Evolutionary conservation across 2,329 filamentous ascomycete species (phyloP), one percentile per base, ranked within the genome.

Genomic region (Gyromitra esculenta): DNA sequence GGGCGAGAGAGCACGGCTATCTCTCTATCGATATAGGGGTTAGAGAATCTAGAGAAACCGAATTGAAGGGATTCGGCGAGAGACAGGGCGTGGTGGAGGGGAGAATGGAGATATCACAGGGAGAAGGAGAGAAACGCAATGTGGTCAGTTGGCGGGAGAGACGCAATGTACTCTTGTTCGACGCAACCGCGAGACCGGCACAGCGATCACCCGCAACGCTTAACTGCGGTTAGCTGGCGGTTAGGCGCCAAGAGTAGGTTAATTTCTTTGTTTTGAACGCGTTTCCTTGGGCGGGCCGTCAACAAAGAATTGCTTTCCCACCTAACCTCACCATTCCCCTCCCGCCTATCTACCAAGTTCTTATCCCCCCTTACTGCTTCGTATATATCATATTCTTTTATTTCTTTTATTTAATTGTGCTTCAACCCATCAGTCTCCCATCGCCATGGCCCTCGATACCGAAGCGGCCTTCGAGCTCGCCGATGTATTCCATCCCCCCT

Each of bases 101-200:
- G 25, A 63, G 43, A 21, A 45, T 68, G 18, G n/a, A 37, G 35
- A 15, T 60, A 18, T 39, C 15, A 11, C 15, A 31, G 18, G n/a
- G 11, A 52, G 13, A n/a, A 41, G 50, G 48, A 43, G 43, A 50
- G 52, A 76, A 65, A 75, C 59, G 75, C 75, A 75, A 77, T 69
- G 75, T 77, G 75, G 71, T 75, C 75, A 59, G 70, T 77, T 59
- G 60, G n/a, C 1, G 31, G 37, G 52, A 45, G 45, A 57, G 54
- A 57, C 15, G 8, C 7, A 25, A 9, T 31, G 9, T 31, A 35
- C 43, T 31, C 31, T n/a, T 8, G 31, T 13, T 7, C 62, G 8
- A 37, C 21, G 25, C 57, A 43, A 41, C 48, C 35, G 13, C 31
- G 15, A 68, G 21, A 18, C 54, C 18, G 15, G 57, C 25, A 56